Evolutionary conservation across 805 yeast genomes (phyloP).

Genomic region (Metschnikowia reukaufii): DNA sequence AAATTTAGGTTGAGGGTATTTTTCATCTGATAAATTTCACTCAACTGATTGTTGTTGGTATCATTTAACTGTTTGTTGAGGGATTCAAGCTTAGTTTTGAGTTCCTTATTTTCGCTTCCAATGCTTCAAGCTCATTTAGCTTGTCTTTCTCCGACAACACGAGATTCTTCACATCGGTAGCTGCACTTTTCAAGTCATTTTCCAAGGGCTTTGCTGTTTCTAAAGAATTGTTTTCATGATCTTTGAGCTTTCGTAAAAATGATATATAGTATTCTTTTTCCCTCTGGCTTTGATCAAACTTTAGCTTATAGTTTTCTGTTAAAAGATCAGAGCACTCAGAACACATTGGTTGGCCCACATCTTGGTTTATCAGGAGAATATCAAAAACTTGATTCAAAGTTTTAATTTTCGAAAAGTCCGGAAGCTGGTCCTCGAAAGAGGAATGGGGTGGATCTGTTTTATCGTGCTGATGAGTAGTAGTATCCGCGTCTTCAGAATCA

Average conservation of each 20-base stretch:
- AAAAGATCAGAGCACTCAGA: conserved; percentile 75
- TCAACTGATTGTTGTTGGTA: conserved; percentile 44
- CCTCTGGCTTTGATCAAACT: conserved; percentile 68
- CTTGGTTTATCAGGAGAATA: conserved; percentile 64
- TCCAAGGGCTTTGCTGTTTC: conserved; percentile 11
- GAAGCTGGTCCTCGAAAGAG: conserved; percentile 15
- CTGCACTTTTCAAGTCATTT: conserved; percentile 8
- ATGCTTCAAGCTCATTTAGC: conserved; percentile 30
- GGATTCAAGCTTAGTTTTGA: conserved; percentile 49
- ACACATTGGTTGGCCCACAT: conserved; percentile 83
- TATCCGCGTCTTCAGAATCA: conserved; percentile 22
- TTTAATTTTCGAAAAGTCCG: conserved; percentile 38
- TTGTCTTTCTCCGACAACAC: conserved; percentile 36
- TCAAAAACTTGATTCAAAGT: conserved; percentile 67
- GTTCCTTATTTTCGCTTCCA: conserved; percentile 43
- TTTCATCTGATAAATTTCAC: conserved; percentile 45
- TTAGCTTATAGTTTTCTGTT: conserved; percentile 60
- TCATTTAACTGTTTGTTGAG: conserved; percentile 41
- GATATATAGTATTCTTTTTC: conserved; percentile 79
- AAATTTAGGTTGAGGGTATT: conserved; percentile 60
- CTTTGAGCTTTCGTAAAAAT: conserved; percentile 67
- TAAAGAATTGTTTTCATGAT: conserved; percentile 37
- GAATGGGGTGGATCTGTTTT: conserved; percentile 1
- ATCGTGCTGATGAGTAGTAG: conserved; percentile 12
- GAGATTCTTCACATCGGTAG: conserved; percentile 44